phyloP scores from a whole-genome alignment of 306 rosid species.

The Vigna trinervia region DNA sequence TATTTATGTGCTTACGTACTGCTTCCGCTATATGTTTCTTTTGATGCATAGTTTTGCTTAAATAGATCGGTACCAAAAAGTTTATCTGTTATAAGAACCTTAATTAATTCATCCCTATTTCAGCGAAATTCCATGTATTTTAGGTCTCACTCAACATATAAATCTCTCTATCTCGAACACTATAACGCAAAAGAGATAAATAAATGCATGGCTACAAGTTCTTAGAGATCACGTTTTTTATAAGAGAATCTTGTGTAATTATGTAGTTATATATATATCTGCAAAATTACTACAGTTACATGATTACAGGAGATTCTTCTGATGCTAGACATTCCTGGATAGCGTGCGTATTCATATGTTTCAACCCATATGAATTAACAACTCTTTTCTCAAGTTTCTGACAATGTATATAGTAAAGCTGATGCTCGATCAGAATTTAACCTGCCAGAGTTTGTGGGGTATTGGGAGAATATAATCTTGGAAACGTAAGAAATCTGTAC shows the following conservation, averaged over 20 bases:
- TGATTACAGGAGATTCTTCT: not conserved
- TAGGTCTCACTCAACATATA: not conserved
- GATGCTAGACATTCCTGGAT: conserved; percentile 1
- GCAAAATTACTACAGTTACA: not conserved
- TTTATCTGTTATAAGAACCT: not conserved
- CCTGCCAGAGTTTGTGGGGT: not conserved
- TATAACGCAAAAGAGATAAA: not conserved
- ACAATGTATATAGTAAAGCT: not conserved
- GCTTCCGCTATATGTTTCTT: not conserved
- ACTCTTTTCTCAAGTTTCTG: conserved; percentile 20
- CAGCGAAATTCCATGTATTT: not conserved
- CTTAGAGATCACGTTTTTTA: not conserved
- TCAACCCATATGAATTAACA: not conserved
- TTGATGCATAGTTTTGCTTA: not conserved
- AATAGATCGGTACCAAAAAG: not conserved
- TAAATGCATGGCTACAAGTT: conserved; percentile 19
- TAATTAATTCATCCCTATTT: not conserved
- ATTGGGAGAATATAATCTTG: conserved; percentile 22
- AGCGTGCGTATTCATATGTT: not conserved
- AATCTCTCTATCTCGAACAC: not conserved
- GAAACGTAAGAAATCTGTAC: not conserved
- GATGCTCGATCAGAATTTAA: not conserved
- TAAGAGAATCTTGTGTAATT: not conserved
- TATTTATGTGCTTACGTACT: not conserved
- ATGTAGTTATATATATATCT: not conserved